phyloP scores from a whole-genome alignment of 169 alveolate species.

The Theileria orientalis region DNA sequence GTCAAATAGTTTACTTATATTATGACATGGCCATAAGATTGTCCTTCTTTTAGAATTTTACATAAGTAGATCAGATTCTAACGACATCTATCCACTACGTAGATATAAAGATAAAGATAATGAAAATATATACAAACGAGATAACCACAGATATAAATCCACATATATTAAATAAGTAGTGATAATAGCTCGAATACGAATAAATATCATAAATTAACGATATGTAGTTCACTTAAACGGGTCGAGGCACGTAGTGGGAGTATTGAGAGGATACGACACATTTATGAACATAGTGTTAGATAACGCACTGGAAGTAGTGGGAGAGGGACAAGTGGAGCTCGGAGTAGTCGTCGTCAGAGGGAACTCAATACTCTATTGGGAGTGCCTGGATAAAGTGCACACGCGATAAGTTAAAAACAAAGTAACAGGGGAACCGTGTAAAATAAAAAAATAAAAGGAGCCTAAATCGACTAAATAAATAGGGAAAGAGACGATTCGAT shows the following conservation, averaged over 20 bases:
- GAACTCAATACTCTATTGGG: constrained; percentile 97
- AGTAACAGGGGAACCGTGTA: too few relatives aligned
- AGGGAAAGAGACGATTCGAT: not conserved
- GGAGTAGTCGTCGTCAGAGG: constrained; percentile 98
- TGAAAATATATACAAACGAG: too few relatives aligned
- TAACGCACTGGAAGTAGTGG: constrained; percentile 88
- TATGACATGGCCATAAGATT: too few relatives aligned
- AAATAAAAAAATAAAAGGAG: constrained; percentile 12
- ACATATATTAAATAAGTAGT: too few relatives aligned
- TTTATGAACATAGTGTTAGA: constrained; percentile 98
- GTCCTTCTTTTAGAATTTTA: too few relatives aligned
- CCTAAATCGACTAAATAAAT: not conserved
- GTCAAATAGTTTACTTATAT: not conserved
- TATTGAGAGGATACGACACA: constrained; percentile 96
- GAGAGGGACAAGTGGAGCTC: constrained; percentile 85
- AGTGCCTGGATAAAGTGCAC: constrained; percentile 94
- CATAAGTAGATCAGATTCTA: too few relatives aligned
- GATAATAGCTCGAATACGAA: not conserved
- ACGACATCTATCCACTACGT: too few relatives aligned
- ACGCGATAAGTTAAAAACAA: constrained; percentile 63
- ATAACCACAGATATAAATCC: too few relatives aligned
- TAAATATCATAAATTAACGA: not conserved
- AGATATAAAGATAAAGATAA: too few relatives aligned
- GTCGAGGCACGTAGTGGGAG: constrained; percentile 93
- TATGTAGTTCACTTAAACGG: constrained; percentile 83